These are phyloP conservation scores for Epichloe elymi DNA, from an alignment of 2,329 filamentous ascomycete genomes.

Conservation along the genomic window DNA sequence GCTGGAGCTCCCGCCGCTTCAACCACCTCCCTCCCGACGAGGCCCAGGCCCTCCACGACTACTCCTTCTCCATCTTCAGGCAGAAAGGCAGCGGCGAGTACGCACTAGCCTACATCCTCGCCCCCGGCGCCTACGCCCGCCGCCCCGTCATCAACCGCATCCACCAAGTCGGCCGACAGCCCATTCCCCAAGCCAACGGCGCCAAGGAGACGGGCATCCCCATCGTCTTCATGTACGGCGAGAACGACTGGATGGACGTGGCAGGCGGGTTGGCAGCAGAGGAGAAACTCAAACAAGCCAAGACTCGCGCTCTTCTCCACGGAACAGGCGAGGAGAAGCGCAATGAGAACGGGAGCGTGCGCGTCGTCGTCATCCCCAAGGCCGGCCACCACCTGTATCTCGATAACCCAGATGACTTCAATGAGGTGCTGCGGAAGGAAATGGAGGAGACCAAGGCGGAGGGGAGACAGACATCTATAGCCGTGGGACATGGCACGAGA, in stretches of 20 bases:
- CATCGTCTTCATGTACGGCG: slow-evolving; percentile 88
- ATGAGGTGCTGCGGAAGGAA: slow-evolving; percentile 37
- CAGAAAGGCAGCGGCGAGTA: slow-evolving; percentile 91
- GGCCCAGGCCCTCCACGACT: slow-evolving; percentile 75
- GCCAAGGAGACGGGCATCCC: slow-evolving; percentile 55
- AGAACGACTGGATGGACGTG: slow-evolving; percentile 98
- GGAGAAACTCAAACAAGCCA: slow-evolving; percentile 62
- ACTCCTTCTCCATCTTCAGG: slow-evolving; percentile 87
- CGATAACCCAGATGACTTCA: slow-evolving; percentile 46
- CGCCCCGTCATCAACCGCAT: slow-evolving; percentile 80
- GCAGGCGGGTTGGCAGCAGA: slow-evolving; percentile 69
- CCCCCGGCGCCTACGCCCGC: slow-evolving; percentile 83
- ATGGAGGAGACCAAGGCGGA: slow-evolving; percentile 33
- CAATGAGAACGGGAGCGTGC: slow-evolving; percentile 66
- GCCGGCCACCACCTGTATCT: slow-evolving; percentile 48
- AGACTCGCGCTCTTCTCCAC: slow-evolving; percentile 42
- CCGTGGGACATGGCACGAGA: too few species aligned
- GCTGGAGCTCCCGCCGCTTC: slow-evolving; percentile 89
- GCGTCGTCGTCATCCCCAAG: slow-evolving; percentile 61
- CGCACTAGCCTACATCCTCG: slow-evolving; percentile 80
- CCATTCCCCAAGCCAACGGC: slow-evolving; percentile 21
- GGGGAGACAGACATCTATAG: slow-evolving; percentile 6
- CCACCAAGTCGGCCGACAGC: slow-evolving; percentile 70
- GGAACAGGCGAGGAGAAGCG: slow-evolving; percentile 55
- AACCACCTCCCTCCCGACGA: slow-evolving; percentile 73